A percentile compares a stretch with the other conserved stretches of the same genome.
Evolutionary conservation across 1,284 basidiomycete species (phyloP).

Genomic region (Meripilus lineatus): DNA sequence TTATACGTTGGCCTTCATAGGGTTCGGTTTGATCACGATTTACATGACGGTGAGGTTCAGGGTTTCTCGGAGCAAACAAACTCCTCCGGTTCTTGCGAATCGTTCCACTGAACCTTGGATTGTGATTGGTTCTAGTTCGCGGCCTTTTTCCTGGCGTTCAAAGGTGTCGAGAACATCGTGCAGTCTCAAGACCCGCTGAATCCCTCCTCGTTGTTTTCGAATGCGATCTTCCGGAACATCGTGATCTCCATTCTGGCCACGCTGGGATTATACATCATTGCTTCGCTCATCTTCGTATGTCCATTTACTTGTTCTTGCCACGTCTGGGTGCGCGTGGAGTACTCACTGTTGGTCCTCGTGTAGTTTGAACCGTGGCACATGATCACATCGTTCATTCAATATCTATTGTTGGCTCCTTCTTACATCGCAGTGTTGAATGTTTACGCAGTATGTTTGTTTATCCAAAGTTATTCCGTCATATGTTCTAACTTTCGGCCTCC

Average conservation of each 20-base stretch:
- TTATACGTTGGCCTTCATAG: conserved; percentile 78
- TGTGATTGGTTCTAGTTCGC: conserved; percentile 45
- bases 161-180: conserved; percentile 64
- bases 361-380: conserved; percentile 90
- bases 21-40: conserved; percentile 83
- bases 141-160: conserved; percentile 77
- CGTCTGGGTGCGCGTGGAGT: conserved; percentile 1
- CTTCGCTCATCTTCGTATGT: conserved; percentile 81
- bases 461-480: neutral
- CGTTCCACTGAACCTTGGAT: neutral
- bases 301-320: conserved; percentile 4
- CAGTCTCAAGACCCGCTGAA: conserved; percentile 42
- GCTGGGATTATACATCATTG: conserved; percentile 77
- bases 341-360: conserved; percentile 9
- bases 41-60: conserved; percentile 96
- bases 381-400: conserved; percentile 94
- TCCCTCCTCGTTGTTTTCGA: conserved; percentile 58
- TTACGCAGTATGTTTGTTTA: conserved; percentile 63
- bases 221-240: conserved; percentile 82
- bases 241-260: conserved; percentile 85
- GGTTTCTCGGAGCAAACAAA: conserved; percentile 24
- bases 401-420: conserved; percentile 87
- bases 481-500: conserved; percentile 1
- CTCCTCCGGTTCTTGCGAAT: conserved; percentile 8
- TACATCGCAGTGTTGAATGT: conserved; percentile 91